phyloP scores from a whole-genome alignment of 768 basidiomycete species.

The Rhodotorula graminis region DNA sequence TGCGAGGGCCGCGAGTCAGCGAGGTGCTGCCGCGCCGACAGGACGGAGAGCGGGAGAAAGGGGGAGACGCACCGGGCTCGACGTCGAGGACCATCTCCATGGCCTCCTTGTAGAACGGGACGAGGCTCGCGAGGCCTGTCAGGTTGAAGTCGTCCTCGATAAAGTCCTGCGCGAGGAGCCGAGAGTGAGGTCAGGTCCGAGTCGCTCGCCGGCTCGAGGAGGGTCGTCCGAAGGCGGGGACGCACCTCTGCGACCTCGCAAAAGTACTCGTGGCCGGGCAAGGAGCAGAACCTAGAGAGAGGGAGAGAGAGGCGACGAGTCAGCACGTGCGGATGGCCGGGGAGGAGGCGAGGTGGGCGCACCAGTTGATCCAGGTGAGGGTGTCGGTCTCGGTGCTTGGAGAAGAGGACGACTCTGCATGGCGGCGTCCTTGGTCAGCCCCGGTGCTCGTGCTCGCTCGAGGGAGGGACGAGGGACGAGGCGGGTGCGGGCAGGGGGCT shows the following conservation, averaged over 20 bases:
- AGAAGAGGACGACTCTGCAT: slow-evolving; percentile 25
- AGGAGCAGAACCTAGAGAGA: slow-evolving; percentile 73
- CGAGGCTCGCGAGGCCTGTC: slow-evolving; percentile 89
- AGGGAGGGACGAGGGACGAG: neutral
- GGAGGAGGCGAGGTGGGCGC: neutral
- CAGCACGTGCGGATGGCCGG: neutral
- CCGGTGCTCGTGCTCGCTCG: neutral
- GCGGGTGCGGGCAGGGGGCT: neutral
- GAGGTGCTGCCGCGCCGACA: too few relatives aligned
- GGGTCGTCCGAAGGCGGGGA: neutral
- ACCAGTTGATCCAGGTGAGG: slow-evolving; percentile 71
- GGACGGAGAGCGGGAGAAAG: too few relatives aligned
- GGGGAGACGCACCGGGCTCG: slow-evolving; percentile 61
- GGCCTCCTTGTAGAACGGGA: slow-evolving; percentile 99
- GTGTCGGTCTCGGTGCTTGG: slow-evolving; percentile 39
- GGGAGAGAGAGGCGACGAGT: neutral
- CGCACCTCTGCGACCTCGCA: slow-evolving; percentile 41
- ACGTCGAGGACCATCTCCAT: slow-evolving; percentile 99
- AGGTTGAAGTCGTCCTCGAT: slow-evolving; percentile 99
- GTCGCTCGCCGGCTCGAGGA: too few relatives aligned
- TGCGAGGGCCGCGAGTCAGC: neutral
- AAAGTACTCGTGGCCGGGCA: slow-evolving; percentile 54
- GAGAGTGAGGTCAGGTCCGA: neutral
- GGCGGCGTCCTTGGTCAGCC: neutral
- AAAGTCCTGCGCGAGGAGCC: slow-evolving; percentile 58